phyloP scores from a whole-genome alignment of 805 yeast genomes.

The Monosporozyma aerobia region DNA sequence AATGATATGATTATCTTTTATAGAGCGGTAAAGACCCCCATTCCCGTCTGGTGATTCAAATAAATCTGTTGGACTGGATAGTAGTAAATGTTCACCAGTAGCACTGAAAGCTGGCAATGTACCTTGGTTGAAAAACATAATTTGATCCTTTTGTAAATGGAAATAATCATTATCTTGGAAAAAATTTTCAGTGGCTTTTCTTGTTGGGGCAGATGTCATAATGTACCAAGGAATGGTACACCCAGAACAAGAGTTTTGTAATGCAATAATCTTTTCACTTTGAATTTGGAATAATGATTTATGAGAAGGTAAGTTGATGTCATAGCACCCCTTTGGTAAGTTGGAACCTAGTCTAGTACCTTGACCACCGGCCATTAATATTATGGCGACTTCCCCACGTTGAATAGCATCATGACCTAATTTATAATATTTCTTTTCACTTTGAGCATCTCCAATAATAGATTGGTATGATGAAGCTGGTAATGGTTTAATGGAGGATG shows the following conservation, averaged over 20 bases:
- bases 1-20: conserved; percentile 52
- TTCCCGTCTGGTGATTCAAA: conserved; percentile 96
- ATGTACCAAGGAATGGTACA: conserved; percentile 67
- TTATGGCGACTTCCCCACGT: conserved; percentile 71
- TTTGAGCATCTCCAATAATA: conserved; percentile 29
- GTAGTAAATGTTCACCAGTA: conserved; percentile 60
- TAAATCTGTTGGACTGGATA: conserved; percentile 45
- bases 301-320: conserved; percentile 74
- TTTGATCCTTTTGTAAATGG: conserved; percentile 53
- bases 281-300: conserved; percentile 87
- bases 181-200: conserved; percentile 61
- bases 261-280: conserved; percentile 67
- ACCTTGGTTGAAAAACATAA: conserved; percentile 87
- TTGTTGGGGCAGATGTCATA: conserved; percentile 91
- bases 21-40: conserved; percentile 90
- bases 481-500: conserved; percentile 35
- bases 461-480: conserved; percentile 49
- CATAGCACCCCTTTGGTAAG: conserved; percentile 89
- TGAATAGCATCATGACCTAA: conserved; percentile 63
- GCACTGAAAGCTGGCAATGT: conserved; percentile 79
- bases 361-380: conserved; percentile 97
- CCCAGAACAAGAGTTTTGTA: conserved; percentile 36
- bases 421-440: conserved; percentile 35
- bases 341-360: conserved; percentile 90
- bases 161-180: conserved; percentile 57